Evolutionary conservation across 2,329 filamentous ascomycete species (phyloP).

Genomic region (Paraphoma sp.): DNA sequence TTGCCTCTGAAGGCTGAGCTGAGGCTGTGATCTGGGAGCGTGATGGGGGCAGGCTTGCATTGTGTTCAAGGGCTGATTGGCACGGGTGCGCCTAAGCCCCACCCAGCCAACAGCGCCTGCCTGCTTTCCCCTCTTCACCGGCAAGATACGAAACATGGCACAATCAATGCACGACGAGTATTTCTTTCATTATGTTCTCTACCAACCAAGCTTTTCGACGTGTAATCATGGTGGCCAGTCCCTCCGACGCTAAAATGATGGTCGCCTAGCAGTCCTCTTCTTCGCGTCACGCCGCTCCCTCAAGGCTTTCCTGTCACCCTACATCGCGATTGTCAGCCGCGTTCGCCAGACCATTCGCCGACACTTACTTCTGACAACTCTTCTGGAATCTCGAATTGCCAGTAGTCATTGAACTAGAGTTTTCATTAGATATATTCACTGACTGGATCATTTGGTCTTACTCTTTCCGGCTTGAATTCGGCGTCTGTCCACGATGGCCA

Average conservation of each 20-base stretch:
- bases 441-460: constrained; percentile 9
- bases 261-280: neutral
- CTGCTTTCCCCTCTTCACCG: constrained; percentile 3
- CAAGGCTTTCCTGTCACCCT: constrained; percentile 14
- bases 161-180: no score
- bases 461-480: constrained; percentile 11
- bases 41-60: neutral
- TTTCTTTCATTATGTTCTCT: no score
- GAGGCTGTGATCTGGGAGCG: constrained; percentile 1
- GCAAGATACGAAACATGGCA: neutral
- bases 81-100: neutral
- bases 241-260: constrained; percentile 8
- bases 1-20: constrained; percentile 5
- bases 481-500: constrained; percentile 14
- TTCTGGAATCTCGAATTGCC: constrained; percentile 22
- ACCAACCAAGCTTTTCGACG: no score
- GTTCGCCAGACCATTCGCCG: no score
- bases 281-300: constrained; percentile 11
- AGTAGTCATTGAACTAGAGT: constrained; percentile 14
- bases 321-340: neutral
- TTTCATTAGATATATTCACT: neutral
- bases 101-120: neutral
- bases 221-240: neutral
- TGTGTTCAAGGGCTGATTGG: neutral
- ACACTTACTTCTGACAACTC: constrained; percentile 15